Percentiles rank a stretch among this genome's conserved stretches.
phyloP scores from a whole-genome alignment of 805 yeast genomes.

The Ogataea trehalophila region DNA sequence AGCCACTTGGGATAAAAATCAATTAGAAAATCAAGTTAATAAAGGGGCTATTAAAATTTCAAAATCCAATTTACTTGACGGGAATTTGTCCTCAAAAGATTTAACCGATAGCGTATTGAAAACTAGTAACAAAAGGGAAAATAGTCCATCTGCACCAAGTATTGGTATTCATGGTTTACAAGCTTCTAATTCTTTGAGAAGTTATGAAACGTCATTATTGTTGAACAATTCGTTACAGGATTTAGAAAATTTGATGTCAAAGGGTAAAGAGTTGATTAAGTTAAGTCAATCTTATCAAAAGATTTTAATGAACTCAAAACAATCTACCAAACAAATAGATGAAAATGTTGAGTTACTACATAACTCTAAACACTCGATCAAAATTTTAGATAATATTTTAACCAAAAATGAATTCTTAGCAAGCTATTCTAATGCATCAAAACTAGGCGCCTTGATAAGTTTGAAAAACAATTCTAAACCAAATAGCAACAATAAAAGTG shows the following conservation, averaged over 20 bases:
- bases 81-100: not conserved
- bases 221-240: slow-evolving; percentile 70
- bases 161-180: slow-evolving; percentile 74
- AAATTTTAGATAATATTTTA: slow-evolving; percentile 25
- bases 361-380: slow-evolving; percentile 26
- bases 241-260: slow-evolving; percentile 67
- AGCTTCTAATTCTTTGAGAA: slow-evolving; percentile 45
- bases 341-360: slow-evolving; percentile 24
- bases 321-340: slow-evolving; percentile 15
- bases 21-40: slow-evolving; percentile 26
- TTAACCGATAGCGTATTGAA: not conserved
- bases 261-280: slow-evolving; percentile 66
- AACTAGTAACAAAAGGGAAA: not conserved
- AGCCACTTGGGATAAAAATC: slow-evolving; percentile 40
- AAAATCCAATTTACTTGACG: not conserved
- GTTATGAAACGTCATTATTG: slow-evolving; percentile 54
- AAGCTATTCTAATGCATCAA: slow-evolving; percentile 17
- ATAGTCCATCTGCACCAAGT: slow-evolving; percentile 10
- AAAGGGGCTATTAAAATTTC: slow-evolving; percentile 28
- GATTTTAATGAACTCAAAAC: slow-evolving; percentile 14
- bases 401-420: slow-evolving; percentile 25
- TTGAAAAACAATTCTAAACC: slow-evolving; percentile 12
- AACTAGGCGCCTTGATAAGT: slow-evolving; percentile 14
- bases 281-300: slow-evolving; percentile 44
- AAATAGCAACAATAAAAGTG: slow-evolving; percentile 6